Evolutionary conservation across 2,329 filamentous ascomycete genomes (phyloP).

Genomic region (Aspergillus proliferans): DNA sequence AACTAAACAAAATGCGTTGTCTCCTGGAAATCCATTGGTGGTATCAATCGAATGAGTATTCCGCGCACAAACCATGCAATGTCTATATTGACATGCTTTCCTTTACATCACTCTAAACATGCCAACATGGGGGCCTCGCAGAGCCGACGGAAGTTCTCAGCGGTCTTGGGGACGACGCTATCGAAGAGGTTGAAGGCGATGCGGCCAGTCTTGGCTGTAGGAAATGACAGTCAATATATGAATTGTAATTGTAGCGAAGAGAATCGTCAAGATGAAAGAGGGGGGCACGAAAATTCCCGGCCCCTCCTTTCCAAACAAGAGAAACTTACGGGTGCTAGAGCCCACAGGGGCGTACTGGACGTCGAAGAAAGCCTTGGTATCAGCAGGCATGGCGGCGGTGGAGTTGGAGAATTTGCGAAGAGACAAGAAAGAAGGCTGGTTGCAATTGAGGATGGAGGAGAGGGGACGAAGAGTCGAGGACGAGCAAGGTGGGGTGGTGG

Average conservation of each 20-base stretch:
- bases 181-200: constrained; percentile 88
- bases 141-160: constrained; percentile 76
- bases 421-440: constrained; percentile 25
- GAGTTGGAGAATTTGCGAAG: constrained; percentile 56
- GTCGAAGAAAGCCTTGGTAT: constrained; percentile 67
- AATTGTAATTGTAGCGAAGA: not conserved
- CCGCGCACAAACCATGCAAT: not conserved
- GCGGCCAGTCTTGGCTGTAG: constrained; percentile 63
- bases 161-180: constrained; percentile 80
- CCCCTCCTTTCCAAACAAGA: constrained; percentile 2
- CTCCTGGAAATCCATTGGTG: not conserved
- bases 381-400: constrained; percentile 63
- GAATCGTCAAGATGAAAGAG: constrained; percentile 5
- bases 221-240: not conserved
- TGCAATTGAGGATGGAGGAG: constrained; percentile 28
- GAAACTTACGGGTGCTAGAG: constrained; percentile 24
- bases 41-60: not conserved
- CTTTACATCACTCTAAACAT: not conserved
- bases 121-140: too few species aligned
- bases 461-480: constrained; percentile 32
- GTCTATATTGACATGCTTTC: not conserved
- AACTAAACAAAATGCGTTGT: too few species aligned
- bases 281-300: constrained; percentile 5
- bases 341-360: constrained; percentile 52
- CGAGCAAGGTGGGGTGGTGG: constrained; percentile 43